phyloP scores from a whole-genome alignment of 805 yeast genomes.

The Barnettozyma salicaria region DNA sequence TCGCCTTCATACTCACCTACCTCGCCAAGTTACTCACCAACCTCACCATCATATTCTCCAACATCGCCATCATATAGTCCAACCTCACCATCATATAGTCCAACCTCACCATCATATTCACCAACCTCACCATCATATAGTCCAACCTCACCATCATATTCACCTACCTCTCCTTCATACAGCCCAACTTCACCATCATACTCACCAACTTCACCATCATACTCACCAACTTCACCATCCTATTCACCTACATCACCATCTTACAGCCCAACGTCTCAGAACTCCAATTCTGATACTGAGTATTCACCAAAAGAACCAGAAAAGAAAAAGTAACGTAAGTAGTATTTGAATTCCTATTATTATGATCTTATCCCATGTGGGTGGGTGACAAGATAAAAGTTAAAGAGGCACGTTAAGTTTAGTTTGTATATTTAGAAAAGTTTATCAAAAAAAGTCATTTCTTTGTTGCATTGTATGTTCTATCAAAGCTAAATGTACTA shows the following conservation, averaged over 20 bases:
- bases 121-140: conserved; percentile 43
- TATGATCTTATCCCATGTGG: no score
- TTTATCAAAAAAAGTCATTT: neutral
- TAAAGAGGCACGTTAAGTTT: no score
- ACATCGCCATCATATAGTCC: conserved; percentile 61
- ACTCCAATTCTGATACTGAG: conserved; percentile 20
- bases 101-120: conserved; percentile 37
- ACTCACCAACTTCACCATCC: conserved; percentile 40
- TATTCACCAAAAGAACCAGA: conserved; percentile 31
- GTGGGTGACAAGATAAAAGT: no score
- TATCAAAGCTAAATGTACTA: neutral
- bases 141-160: conserved; percentile 49
- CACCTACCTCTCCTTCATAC: conserved; percentile 67
- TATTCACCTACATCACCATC: conserved; percentile 41
- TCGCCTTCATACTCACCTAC: conserved; percentile 65
- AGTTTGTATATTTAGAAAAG: conserved; percentile 7
- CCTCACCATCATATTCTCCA: conserved; percentile 71
- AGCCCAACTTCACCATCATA: conserved; percentile 69
- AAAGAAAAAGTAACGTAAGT: conserved; percentile 9
- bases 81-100: conserved; percentile 52
- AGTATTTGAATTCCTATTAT: neutral
- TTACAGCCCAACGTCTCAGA: conserved; percentile 38
- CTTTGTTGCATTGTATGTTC: neutral
- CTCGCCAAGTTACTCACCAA: conserved; percentile 60
- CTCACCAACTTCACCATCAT: conserved; percentile 55